A percentile compares a stretch with the other conserved stretches of the same genome.
phyloP scores from a whole-genome alignment of 345 rosid species.

The Firmiana major region DNA sequence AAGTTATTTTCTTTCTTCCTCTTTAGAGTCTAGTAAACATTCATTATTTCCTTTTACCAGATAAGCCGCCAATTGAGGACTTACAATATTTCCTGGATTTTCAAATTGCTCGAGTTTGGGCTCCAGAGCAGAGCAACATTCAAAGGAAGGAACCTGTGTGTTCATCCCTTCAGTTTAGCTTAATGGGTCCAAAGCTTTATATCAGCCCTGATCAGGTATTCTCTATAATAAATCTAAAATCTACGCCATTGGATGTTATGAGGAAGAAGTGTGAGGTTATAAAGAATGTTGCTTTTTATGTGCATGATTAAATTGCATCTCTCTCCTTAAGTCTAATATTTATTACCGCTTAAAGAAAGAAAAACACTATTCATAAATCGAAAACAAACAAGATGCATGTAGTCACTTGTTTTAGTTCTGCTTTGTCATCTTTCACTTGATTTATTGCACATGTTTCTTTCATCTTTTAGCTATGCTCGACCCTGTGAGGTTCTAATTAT shows the following conservation, averaged over 20 bases:
- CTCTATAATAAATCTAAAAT: background rate
- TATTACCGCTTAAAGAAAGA: background rate
- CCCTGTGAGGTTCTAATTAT: background rate
- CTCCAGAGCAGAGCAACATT: constrained; percentile 84
- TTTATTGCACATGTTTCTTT: constrained; percentile 6
- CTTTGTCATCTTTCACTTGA: background rate
- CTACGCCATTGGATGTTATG: background rate
- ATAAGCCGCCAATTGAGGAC: constrained; percentile 96
- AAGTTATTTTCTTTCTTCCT: constrained; percentile 1
- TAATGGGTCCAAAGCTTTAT: constrained; percentile 98
- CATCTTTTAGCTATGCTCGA: background rate
- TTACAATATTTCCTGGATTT: constrained; percentile 91
- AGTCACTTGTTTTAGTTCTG: background rate
- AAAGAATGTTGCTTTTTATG: background rate
- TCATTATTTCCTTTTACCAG: constrained; percentile 35
- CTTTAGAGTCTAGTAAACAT: background rate
- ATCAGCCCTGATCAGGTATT: constrained; percentile 89
- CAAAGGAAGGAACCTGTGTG: constrained; percentile 94
- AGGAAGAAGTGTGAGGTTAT: constrained; percentile 3
- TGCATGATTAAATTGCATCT: background rate
- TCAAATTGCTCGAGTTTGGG: constrained; percentile 88
- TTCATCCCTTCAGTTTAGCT: constrained; percentile 86
- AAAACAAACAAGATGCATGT: background rate
- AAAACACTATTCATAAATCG: background rate
- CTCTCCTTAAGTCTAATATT: background rate